Base-by-base conservation (phyloP, 2,329 filamentous ascomycete genomes). In the Alternaria brassicae region DNA sequence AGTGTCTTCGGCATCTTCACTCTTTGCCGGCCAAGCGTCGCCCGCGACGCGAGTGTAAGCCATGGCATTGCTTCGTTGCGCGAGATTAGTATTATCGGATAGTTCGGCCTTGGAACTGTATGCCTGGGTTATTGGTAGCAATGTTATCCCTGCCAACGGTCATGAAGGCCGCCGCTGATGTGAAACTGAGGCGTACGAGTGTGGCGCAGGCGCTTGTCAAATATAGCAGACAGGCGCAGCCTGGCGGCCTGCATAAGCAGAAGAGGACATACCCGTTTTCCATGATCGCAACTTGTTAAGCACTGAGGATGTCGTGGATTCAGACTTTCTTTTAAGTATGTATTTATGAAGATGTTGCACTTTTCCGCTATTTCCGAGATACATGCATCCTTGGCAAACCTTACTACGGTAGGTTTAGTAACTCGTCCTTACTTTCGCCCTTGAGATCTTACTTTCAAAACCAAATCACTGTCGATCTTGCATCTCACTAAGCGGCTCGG, bases 181-280 rank as follows among this genome's bases (percentile, higher is more conserved):
- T 55, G 51, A 55, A 48, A 55, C 56, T 55, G 56, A 48, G 51
- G 56, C 56, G 56, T 34, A 15, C 42, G 34, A 42, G 30, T 34
- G 44, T 54, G 55, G 55, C 55, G 55, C 50, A 58, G 55, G 32
- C n/a, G 19, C 32, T 40, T 32, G 8, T 47, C 50, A 58, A 54
- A 54, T 50, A 30, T 27, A 13, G 50, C 30, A 17, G 6, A 15
- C 36, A 28, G 41, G 41, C 36, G 41, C 41, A 32, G 52, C 55
- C 49, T 30, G 27, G 41, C 28, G n/a, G 45, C 21, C 47, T 52
- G 30, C 39, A 13, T 19, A 28, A 45, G 25, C 34, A 23, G 17
- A n/a, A 27, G 41, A 36, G 17, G 17, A 13, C 4, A 23, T 25
- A n/a, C 17, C 34, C 28, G 39, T 40, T 41, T 2, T 32, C 10